Evolutionary conservation across 441 rosid genomes (phyloP), one percentile per base, ranked within the genome.

Genomic region (Theobroma grandiflorum): DNA sequence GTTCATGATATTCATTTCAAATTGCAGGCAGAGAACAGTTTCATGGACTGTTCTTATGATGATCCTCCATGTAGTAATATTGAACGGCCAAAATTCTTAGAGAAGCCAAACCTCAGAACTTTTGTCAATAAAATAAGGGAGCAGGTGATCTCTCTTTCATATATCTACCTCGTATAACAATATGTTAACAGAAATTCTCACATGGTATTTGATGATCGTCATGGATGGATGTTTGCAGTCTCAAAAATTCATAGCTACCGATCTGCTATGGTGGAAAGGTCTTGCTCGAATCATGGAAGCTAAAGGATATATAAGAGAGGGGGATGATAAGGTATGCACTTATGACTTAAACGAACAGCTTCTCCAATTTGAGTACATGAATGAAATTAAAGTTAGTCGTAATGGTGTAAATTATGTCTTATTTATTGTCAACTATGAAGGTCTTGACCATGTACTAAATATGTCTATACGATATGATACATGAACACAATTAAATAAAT

Each of bases 191-290:
- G 9, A 12, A 61, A 45, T 77, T 81, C 47, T 74, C 26, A 58
- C 40, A 12, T 74, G 71, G 58, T 58, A 50, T 76, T 68, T 78
- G 42, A 72, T 84, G 65, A 42, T 82, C 72, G 71, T 75, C 26
- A 43, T 74, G 14, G 78, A 83, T 81, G 85, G 80, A 61, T 53
- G 73, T 62, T 6, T 80, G 82, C 87, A 94, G 99, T 89, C 89
- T 38, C 86, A 79, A 53, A 90, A 88, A 53, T 91, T 84, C 83
- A 79, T 82, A 80, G 88, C 89, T 62, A 90, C 79, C 50, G 92
- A 93, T 85, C 81, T 76, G 66, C 69, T 92, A 57, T 95, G 99
- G 98, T 95, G 98, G 98, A 92, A 74, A 84, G 97, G 99, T 82
- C 93, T 95, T 82, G 93, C 94, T 70, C 94, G 97, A 74, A 86